Evolutionary conservation across 2,329 filamentous ascomycete species (phyloP), one percentile per base, ranked within the genome.

Genomic region (Didymella pomorum): DNA sequence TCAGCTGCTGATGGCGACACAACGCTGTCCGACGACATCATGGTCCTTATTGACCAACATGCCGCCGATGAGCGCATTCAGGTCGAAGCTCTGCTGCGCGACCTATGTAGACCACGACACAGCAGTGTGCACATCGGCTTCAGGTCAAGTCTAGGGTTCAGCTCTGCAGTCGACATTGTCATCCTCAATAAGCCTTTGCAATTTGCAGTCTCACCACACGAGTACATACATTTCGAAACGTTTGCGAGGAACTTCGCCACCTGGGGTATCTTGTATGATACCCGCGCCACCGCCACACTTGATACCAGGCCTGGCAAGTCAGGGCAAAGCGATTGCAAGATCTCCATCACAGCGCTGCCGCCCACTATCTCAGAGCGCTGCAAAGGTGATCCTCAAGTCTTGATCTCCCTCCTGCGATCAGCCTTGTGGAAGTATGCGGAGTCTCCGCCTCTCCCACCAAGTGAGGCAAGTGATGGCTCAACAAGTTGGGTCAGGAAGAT

Each of bases 11-110:
- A 35, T 10, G 31, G 11, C 8, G n/a, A 61, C 42, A 33, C 42
- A 8, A 51, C 43, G 25, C 58, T 37, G 16, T n/a, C 20, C 8
- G 9, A 25, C 14, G 62, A 72, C 2, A 66, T 87, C 1, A 79
- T 98, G 4, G 83, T 96, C 0, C 81, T 97, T 37, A 83, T 97
- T 6, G 95, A 99, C 70, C 95, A 99, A 71, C 95, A 99, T 72
- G 95, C 95, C 0, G 95, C 93, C 3, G 94, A 97, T 72, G 95
- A 99, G 79, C 85, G 95, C 44, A 87, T 90, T 62, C 87, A 88
- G 1, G 84, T 98, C 1, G 95, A 99, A 72, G 73, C 76, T 0
- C 81, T 99, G 1, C 87, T 96, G 72, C 61, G 71, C 23, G 82
- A 86, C 2, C 77, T 90, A 29, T 87, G 82, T 65, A 61, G 60